A percentile compares a stretch with the other conserved stretches of the same genome.
phyloP scores from a whole-genome alignment of 371 early-diverging fungal genomes.

The Mucor circinelloides region DNA sequence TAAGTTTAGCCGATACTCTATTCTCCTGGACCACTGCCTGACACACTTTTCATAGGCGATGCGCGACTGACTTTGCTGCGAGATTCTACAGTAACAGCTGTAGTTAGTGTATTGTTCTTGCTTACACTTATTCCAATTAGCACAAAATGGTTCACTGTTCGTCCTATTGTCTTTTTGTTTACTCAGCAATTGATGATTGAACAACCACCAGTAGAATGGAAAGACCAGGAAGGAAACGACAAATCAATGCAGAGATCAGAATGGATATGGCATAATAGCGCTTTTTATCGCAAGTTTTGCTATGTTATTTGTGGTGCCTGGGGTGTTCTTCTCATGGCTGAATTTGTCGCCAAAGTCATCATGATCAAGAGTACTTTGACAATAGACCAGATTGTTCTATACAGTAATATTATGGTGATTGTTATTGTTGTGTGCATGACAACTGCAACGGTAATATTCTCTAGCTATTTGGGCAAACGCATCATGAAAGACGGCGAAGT shows the following conservation, averaged over 20 bases:
- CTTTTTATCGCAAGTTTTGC: slow-evolving; percentile 5
- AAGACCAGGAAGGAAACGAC: slow-evolving; percentile 3
- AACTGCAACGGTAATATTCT: not conserved
- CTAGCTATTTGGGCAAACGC: not conserved
- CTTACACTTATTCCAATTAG: slow-evolving; percentile 43
- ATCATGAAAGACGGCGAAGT: not conserved
- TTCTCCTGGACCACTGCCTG: not conserved
- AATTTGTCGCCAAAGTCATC: slow-evolving; percentile 39
- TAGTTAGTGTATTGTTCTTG: slow-evolving; percentile 46
- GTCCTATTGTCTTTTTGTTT: slow-evolving; percentile 38
- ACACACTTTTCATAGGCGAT: slow-evolving; percentile 12
- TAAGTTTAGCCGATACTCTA: not conserved
- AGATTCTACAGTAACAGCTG: slow-evolving; percentile 45
- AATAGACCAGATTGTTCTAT: slow-evolving; percentile 32
- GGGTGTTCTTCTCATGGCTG: slow-evolving; percentile 36
- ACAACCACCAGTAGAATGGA: not conserved
- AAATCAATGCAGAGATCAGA: slow-evolving; percentile 7
- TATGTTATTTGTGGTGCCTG: slow-evolving; percentile 34
- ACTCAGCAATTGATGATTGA: slow-evolving; percentile 1
- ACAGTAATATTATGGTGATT: slow-evolving; percentile 34
- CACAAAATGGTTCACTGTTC: slow-evolving; percentile 35
- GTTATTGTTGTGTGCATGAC: slow-evolving; percentile 19
- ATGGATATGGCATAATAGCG: slow-evolving; percentile 16
- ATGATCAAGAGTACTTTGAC: slow-evolving; percentile 32
- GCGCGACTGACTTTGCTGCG: slow-evolving; percentile 45